phyloP scores from a whole-genome alignment of 345 rosid genomes.

The Hibiscus syriacus region DNA sequence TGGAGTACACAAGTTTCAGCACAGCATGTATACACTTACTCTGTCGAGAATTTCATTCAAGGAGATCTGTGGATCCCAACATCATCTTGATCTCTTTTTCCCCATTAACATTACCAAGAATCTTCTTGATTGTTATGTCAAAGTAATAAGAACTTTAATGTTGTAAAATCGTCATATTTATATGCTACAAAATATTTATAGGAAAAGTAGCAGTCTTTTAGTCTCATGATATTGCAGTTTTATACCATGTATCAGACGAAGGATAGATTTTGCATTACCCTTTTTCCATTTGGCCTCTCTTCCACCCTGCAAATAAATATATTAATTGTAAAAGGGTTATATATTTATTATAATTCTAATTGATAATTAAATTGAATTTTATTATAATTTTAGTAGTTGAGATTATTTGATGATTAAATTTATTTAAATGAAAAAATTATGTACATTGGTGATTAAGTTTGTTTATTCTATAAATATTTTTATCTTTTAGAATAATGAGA shows the following conservation, averaged over 20 bases:
- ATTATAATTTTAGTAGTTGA: too few species aligned
- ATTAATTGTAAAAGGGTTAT: background rate
- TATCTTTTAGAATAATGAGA: too few species aligned
- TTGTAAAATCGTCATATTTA: background rate
- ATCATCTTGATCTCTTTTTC: constrained; percentile 18
- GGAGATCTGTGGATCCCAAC: constrained; percentile 63
- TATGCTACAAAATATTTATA: background rate
- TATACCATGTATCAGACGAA: background rate
- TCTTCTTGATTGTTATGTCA: background rate
- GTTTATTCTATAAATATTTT: too few species aligned
- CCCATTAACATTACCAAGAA: background rate
- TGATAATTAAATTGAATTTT: too few species aligned
- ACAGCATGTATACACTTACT: constrained; percentile 39
- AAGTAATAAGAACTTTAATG: background rate
- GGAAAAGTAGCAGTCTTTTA: background rate
- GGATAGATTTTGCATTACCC: background rate
- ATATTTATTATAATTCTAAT: too few species aligned
- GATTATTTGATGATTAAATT: too few species aligned
- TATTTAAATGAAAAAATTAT: too few species aligned
- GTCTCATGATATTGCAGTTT: background rate
- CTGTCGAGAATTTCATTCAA: constrained; percentile 76
- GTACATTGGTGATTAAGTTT: too few species aligned
- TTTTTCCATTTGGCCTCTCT: background rate
- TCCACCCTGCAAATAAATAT: background rate
- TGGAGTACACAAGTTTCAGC: constrained; percentile 79